Percentiles rank a stretch among this genome's conserved stretches.
Evolutionary conservation across 257 asterid species (phyloP).

Genomic region (Scutellaria galericulata): DNA sequence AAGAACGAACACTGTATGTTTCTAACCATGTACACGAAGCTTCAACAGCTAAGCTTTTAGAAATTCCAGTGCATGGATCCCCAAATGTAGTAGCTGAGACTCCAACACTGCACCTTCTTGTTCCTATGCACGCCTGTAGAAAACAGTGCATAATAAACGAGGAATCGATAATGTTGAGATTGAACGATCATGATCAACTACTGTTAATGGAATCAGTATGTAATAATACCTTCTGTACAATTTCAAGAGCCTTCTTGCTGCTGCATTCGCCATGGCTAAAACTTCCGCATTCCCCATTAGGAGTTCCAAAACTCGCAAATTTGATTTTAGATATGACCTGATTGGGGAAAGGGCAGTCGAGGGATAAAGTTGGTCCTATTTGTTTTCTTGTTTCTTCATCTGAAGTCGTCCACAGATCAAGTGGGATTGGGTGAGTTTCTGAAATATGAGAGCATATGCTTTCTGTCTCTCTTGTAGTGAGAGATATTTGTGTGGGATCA

Average conservation of each 20-base stretch:
- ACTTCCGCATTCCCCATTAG: conserved; percentile 74
- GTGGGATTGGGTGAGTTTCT: conserved; percentile 66
- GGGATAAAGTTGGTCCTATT: conserved; percentile 49
- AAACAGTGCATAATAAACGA: neutral
- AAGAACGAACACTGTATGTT: conserved; percentile 14
- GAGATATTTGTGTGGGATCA: conserved; percentile 73
- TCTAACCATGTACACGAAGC: conserved; percentile 55
- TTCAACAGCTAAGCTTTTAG: conserved; percentile 76
- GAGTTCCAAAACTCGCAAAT: conserved; percentile 90
- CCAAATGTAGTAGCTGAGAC: conserved; percentile 59
- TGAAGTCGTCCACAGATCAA: conserved; percentile 58
- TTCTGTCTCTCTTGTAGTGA: conserved; percentile 54
- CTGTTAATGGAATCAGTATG: neutral
- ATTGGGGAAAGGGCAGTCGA: conserved; percentile 63
- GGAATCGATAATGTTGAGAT: neutral
- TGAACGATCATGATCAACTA: neutral
- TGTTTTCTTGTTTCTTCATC: conserved; percentile 42
- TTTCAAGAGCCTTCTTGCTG: conserved; percentile 56
- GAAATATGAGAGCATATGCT: conserved; percentile 66
- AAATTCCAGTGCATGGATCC: conserved; percentile 64
- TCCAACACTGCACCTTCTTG: conserved; percentile 56
- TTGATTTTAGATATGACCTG: conserved; percentile 67
- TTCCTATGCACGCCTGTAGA: conserved; percentile 73
- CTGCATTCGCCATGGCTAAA: conserved; percentile 71
- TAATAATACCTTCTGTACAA: conserved; percentile 56